These are phyloP conservation scores for Evernia prunastri DNA, from an alignment of 495 filamentous ascomycete genomes.

Conservation along the genomic window DNA sequence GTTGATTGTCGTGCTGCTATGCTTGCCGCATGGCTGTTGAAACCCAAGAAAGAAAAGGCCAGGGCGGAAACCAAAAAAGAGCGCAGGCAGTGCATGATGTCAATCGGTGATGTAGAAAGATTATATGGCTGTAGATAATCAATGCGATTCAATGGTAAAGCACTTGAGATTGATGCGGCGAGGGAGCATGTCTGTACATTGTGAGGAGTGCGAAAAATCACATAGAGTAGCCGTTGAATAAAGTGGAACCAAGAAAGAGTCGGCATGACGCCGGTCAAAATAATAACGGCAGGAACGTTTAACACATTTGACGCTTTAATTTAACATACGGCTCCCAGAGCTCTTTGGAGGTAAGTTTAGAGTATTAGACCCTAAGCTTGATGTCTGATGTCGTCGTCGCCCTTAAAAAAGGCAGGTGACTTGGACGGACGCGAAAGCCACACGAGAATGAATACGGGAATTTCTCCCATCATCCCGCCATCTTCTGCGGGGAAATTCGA, in stretches of 20 bases:
- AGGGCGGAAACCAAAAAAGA: constrained; percentile 18
- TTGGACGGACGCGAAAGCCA: not conserved
- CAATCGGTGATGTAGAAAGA: not conserved
- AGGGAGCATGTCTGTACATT: constrained; percentile 15
- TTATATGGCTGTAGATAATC: not conserved
- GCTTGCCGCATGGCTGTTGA: constrained; percentile 15
- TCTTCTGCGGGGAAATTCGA: constrained; percentile 9
- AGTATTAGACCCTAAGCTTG: not conserved
- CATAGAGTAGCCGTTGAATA: constrained; percentile 10
- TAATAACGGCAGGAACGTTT: too few relatives aligned
- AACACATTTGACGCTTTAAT: too few relatives aligned
- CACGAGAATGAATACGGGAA: constrained; percentile 4
- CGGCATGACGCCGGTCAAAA: constrained; percentile 15
- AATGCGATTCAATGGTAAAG: constrained; percentile 11
- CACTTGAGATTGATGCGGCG: not conserved
- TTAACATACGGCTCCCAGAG: not conserved
- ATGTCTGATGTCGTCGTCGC: constrained; percentile 6
- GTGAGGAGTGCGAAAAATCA: constrained; percentile 17
- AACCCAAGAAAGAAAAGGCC: constrained; percentile 11
- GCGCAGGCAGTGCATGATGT: constrained; percentile 20
- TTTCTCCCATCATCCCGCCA: constrained; percentile 8
- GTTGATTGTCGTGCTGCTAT: constrained; percentile 14
- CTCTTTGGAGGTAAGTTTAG: not conserved
- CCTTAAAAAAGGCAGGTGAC: constrained; percentile 9
- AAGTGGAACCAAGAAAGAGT: not conserved